Evolutionary conservation across 768 basidiomycete genomes (phyloP).

Genomic region (Leccinellum albellum): DNA sequence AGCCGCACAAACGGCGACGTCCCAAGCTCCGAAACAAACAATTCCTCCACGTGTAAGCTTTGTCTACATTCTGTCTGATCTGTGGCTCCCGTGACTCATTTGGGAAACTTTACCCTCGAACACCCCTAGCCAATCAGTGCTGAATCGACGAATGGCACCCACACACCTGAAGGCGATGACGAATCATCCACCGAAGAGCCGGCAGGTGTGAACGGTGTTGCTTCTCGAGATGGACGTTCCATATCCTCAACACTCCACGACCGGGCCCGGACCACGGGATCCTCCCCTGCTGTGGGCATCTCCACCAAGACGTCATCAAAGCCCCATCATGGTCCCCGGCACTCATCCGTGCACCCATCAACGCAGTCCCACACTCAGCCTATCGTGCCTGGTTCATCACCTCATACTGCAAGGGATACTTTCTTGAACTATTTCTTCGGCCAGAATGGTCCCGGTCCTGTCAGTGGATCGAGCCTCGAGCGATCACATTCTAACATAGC

Average conservation of each 20-base stretch:
- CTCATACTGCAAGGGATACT: slow-evolving; percentile 73
- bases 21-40: slow-evolving; percentile 40
- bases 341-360: slow-evolving; percentile 27
- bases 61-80: slow-evolving; percentile 7
- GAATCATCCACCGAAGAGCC: slow-evolving; percentile 57
- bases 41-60: slow-evolving; percentile 51
- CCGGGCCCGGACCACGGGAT: slow-evolving; percentile 51
- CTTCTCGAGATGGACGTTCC: slow-evolving; percentile 59
- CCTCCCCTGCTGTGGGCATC: slow-evolving; percentile 27
- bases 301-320: slow-evolving; percentile 29
- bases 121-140: slow-evolving; percentile 53
- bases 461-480: slow-evolving; percentile 52
- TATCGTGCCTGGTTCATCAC: slow-evolving; percentile 36
- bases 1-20: slow-evolving; percentile 48
- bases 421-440: slow-evolving; percentile 99
- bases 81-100: slow-evolving; percentile 14
- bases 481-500: slow-evolving; percentile 24
- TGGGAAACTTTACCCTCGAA: background rate
- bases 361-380: slow-evolving; percentile 34
- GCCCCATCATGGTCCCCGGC: slow-evolving; percentile 31
- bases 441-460: slow-evolving; percentile 77
- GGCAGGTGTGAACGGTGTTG: slow-evolving; percentile 49
- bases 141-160: slow-evolving; percentile 57
- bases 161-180: slow-evolving; percentile 57
- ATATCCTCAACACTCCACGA: slow-evolving; percentile 77